Evolutionary conservation across 2,329 filamentous ascomycete genomes (phyloP).

Genomic region (Epichloe brachyelytri): DNA sequence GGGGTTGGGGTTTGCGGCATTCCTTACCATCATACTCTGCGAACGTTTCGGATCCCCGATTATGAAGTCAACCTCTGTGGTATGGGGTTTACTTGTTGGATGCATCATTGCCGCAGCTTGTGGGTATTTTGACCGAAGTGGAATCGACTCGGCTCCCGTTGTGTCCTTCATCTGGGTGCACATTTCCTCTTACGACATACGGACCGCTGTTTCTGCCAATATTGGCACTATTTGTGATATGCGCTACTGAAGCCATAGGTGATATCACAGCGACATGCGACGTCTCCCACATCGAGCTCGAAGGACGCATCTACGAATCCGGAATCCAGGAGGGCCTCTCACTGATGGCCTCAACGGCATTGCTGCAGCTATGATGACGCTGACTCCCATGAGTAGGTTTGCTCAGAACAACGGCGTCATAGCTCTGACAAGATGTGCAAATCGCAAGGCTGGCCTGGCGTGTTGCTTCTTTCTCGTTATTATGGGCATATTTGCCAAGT

Average conservation of each 20-base stretch:
- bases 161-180: constrained; percentile 69
- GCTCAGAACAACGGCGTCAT: constrained; percentile 82
- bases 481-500: constrained; percentile 75
- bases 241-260: constrained; percentile 67
- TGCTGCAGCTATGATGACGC: constrained; percentile 63
- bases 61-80: constrained; percentile 70
- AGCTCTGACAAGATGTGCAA: constrained; percentile 68
- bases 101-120: constrained; percentile 68
- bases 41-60: constrained; percentile 73
- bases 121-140: constrained; percentile 64
- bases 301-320: constrained; percentile 58
- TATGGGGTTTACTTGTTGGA: constrained; percentile 59
- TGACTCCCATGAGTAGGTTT: constrained; percentile 68
- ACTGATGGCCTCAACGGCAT: constrained; percentile 68
- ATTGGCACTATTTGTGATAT: constrained; percentile 56
- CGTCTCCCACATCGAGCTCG: constrained; percentile 62
- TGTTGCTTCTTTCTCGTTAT: constrained; percentile 65
- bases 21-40: constrained; percentile 65
- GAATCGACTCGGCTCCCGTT: constrained; percentile 57
- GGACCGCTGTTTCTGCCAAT: constrained; percentile 61
- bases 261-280: constrained; percentile 75
- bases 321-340: constrained; percentile 65
- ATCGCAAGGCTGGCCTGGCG: constrained; percentile 66
- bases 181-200: constrained; percentile 60
- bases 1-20: constrained; percentile 67